Percentiles rank a stretch among this genome's conserved stretches.
Evolutionary conservation across 495 filamentous ascomycete species (phyloP).

Genomic region (Aspergillus homomorphus): DNA sequence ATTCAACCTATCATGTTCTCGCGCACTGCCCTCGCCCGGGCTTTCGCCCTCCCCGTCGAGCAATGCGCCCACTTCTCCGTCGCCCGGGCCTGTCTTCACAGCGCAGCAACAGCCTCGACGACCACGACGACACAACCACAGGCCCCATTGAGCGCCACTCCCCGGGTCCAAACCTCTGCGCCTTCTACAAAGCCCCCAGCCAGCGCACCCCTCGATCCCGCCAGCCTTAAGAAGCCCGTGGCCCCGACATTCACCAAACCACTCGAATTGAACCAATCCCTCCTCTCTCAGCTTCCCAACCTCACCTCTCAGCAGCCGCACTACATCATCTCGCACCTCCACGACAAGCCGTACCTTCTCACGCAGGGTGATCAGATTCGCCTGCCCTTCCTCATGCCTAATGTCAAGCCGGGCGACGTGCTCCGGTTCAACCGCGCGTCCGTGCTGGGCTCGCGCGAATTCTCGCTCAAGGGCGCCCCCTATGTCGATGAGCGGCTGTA

Average conservation of each 20-base stretch:
- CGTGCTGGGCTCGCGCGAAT: constrained; percentile 80
- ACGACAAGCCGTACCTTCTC: constrained; percentile 85
- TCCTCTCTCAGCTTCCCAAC: constrained; percentile 69
- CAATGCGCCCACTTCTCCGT: constrained; percentile 21
- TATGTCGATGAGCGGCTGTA: constrained; percentile 79
- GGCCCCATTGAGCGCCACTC: constrained; percentile 30
- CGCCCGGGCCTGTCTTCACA: constrained; percentile 25
- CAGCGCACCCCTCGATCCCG: constrained; percentile 27
- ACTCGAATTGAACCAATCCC: constrained; percentile 50
- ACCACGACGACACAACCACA: constrained; percentile 21
- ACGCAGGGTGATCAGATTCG: constrained; percentile 80
- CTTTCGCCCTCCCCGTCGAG: constrained; percentile 32
- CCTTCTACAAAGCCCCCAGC: constrained; percentile 18
- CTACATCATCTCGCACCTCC: constrained; percentile 85
- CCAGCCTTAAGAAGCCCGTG: constrained; percentile 33
- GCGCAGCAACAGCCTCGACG: constrained; percentile 8
- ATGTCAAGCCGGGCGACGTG: constrained; percentile 75
- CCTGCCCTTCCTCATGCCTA: constrained; percentile 92
- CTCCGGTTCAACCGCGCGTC: constrained; percentile 82
- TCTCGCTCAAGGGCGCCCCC: constrained; percentile 75
- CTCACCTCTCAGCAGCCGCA: constrained; percentile 74
- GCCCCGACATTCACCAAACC: constrained; percentile 35
- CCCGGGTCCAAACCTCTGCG: constrained; percentile 23
- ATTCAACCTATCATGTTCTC: constrained; percentile 37
- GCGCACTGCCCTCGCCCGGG: constrained; percentile 37